Evolutionary conservation across 495 filamentous ascomycete species (phyloP).

Genomic region (Aspergillus hancockii): DNA sequence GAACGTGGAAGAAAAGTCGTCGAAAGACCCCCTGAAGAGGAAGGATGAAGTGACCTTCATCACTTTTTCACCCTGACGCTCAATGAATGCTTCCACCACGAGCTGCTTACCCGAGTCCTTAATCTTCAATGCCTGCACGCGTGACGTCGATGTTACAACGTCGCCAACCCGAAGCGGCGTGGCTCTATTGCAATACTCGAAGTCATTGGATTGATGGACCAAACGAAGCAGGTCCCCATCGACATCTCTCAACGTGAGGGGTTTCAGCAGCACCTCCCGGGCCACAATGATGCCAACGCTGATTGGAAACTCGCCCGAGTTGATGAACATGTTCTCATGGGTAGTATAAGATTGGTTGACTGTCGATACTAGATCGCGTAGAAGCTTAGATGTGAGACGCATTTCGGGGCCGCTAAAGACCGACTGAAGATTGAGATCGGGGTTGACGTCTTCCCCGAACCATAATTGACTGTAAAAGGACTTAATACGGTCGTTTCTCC

Average conservation of each 20-base stretch:
- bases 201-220: constrained; percentile 92
- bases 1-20: constrained; percentile 95
- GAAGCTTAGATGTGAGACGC: background rate
- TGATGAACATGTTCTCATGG: constrained; percentile 49
- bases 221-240: constrained; percentile 94
- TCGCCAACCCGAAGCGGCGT: constrained; percentile 93
- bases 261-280: constrained; percentile 98
- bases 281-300: constrained; percentile 83
- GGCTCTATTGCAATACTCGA: constrained; percentile 96
- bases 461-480: background rate
- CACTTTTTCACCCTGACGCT: constrained; percentile 75
- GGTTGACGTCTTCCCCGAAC: background rate
- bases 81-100: constrained; percentile 94
- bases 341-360: background rate
- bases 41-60: constrained; percentile 99
- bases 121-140: constrained; percentile 96
- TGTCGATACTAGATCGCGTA: background rate
- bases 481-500: background rate
- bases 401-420: background rate
- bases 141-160: constrained; percentile 86
- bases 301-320: constrained; percentile 89
- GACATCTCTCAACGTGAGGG: constrained; percentile 91
- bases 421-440: background rate
- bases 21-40: constrained; percentile 89
- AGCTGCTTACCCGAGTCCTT: constrained; percentile 99